A percentile compares a stretch with the other conserved stretches of the same genome.
These are phyloP conservation scores for Vitis labrusca DNA, from an alignment of 164 flowering plant species.

Conservation along the genomic window DNA sequence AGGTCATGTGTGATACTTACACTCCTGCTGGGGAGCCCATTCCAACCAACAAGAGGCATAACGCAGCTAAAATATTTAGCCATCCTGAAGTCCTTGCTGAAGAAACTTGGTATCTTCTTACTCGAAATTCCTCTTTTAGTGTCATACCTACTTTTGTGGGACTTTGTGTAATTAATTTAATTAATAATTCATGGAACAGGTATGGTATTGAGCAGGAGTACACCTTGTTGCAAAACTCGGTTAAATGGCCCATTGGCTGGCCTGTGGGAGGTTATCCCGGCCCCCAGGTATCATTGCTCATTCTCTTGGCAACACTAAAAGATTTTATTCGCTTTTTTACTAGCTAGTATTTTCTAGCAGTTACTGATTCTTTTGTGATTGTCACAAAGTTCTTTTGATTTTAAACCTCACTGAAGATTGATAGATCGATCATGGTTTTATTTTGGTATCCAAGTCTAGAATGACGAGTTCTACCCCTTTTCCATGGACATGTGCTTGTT, in stretches of 20 bases:
- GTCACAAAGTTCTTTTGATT: no score
- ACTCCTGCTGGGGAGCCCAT: slow-evolving; percentile 53
- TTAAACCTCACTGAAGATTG: no score
- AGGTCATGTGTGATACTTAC: slow-evolving; percentile 58
- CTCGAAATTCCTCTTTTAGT: neutral
- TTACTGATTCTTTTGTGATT: no score
- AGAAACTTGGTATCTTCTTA: slow-evolving; percentile 41
- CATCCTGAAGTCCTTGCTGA: slow-evolving; percentile 56
- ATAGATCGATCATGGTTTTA: no score
- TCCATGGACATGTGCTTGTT: no score
- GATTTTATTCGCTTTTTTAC: neutral
- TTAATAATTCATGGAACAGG: slow-evolving; percentile 17
- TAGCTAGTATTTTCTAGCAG: no score
- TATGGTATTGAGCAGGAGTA: slow-evolving; percentile 53
- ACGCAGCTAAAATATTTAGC: slow-evolving; percentile 49
- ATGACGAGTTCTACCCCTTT: no score
- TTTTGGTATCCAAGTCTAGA: no score
- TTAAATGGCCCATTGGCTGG: slow-evolving; percentile 56
- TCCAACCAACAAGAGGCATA: slow-evolving; percentile 49
- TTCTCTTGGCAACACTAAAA: neutral
- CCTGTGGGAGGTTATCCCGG: slow-evolving; percentile 54
- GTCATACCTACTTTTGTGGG: neutral
- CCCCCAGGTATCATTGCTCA: slow-evolving; percentile 36
- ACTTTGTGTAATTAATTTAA: neutral
- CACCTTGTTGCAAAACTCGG: slow-evolving; percentile 39